Conservation (phyloP, 2,329 filamentous ascomycete genomes). For the Ophiostoma sp. region DNA sequence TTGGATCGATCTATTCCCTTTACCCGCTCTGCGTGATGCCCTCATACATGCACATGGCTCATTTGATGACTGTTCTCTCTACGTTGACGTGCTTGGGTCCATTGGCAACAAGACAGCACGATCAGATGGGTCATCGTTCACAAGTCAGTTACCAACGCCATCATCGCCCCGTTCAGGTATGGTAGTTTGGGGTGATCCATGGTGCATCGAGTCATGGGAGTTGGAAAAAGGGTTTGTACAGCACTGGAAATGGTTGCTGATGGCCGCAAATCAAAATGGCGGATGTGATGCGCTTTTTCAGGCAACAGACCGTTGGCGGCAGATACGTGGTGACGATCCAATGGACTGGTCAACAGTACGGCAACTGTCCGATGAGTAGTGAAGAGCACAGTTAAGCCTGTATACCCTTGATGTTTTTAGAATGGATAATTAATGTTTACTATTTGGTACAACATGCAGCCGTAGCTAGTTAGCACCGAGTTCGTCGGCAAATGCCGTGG, state of each 20-base stretch:
- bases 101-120: not conserved
- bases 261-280: not conserved
- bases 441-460: no score
- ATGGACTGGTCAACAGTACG: not conserved
- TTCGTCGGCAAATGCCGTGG: no score
- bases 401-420: no score
- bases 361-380: no score
- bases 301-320: not conserved
- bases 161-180: not conserved
- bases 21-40: not conserved
- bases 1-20: not conserved
- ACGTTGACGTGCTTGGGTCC: not conserved
- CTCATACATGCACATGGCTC: not conserved
- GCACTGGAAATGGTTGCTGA: not conserved
- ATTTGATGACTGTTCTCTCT: not conserved
- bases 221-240: not conserved
- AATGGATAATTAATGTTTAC: no score
- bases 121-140: not conserved
- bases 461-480: no score
- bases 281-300: not conserved
- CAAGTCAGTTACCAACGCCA: not conserved
- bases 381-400: no score
- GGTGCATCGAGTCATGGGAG: not conserved
- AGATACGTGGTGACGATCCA: not conserved
- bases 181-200: conserved; percentile 1